A percentile compares a stretch with the other conserved stretches of the same genome.
Evolutionary conservation across 805 yeast species (phyloP).

Genomic region (Kodamaea sagamina): DNA sequence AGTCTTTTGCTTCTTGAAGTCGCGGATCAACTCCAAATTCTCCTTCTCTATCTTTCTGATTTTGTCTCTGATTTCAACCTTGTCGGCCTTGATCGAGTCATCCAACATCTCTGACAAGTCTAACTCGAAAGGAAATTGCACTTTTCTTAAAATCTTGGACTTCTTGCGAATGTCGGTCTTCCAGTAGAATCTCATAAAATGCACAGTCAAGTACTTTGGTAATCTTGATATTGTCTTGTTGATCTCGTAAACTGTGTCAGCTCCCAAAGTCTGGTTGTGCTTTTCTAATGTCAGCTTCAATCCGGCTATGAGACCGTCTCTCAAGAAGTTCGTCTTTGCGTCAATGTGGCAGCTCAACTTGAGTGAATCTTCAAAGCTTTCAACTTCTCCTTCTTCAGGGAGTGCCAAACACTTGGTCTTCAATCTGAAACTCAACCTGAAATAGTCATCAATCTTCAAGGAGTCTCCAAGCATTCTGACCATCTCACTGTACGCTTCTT

Average conservation of each 20-base stretch:
- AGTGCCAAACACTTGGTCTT: conserved; percentile 60
- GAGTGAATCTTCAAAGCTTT: conserved; percentile 50
- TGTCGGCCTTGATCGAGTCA: conserved; percentile 66
- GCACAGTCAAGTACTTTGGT: conserved; percentile 86
- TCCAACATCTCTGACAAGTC: conserved; percentile 87
- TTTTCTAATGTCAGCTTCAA: conserved; percentile 78
- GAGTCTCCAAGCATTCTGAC: conserved; percentile 52
- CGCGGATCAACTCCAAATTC: conserved; percentile 68
- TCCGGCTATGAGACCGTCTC: conserved; percentile 78
- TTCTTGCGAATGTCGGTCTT: conserved; percentile 87
- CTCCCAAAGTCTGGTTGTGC: conserved; percentile 64
- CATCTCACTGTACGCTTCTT: conserved; percentile 87
- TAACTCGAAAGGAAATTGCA: conserved; percentile 89
- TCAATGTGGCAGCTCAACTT: conserved; percentile 90
- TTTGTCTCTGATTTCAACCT: conserved; percentile 73
- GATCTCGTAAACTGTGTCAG: conserved; percentile 71
- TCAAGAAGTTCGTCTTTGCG: conserved; percentile 79
- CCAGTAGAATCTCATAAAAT: conserved; percentile 96
- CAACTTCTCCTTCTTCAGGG: conserved; percentile 31
- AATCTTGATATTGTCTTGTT: conserved; percentile 64
- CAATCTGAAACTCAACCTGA: conserved; percentile 66
- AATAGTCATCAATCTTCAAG: conserved; percentile 55
- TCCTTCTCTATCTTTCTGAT: conserved; percentile 75
- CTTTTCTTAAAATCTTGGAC: conserved; percentile 91
- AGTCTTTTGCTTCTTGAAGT: conserved; percentile 63